Evolutionary conservation across 306 rosid species (phyloP), one percentile per base, ranked within the genome.

Genomic region (Inga oerstediana): DNA sequence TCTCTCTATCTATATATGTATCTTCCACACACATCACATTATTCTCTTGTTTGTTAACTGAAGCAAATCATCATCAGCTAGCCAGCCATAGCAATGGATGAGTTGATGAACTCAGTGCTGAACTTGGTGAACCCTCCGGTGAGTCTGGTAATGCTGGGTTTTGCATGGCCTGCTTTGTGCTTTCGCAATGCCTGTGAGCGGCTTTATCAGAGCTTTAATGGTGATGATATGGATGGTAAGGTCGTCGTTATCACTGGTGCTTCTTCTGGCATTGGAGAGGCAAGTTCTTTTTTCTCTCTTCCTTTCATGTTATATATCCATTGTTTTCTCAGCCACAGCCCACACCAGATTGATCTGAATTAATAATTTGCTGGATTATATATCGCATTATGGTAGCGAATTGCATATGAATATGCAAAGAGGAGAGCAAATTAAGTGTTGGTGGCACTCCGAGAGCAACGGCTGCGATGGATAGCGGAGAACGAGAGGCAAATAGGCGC

Each of bases 241-340:
- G 97, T 91, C 0, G 97, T 95, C 45, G 90, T 95, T 7, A 93
- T 95, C 86, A 95, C 98, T 6, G 98, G 98, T 30, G 98, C 98
- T 77, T 94, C 98, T 76, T 94, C 98, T n/a, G 93, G 83, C 77
- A 93, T 93, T 17, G 98, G 98, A 81, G 98, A 93, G 94, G 98
- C 88, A 81, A 77, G 81, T 67, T 4, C 22, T 56, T 20, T 8
- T 3, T 0, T 35, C 45, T 9, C 62, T 19, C 2, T 19, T 22
- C 15, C 3, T 24, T 2, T 11, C 35, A 30, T 64, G 13, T 10
- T 48, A 48, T 13, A 46, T 48, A 48, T 48, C 0, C 32, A 12
- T 22, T 10, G 7, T 62, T 20, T 56, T 59, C 32, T 0, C 1
- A 30, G 39, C 27, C 27, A 24, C 27, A 24, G 27, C 27, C 69